Conservation (phyloP, 768 basidiomycete species). For the Trametes gibbosa region DNA sequence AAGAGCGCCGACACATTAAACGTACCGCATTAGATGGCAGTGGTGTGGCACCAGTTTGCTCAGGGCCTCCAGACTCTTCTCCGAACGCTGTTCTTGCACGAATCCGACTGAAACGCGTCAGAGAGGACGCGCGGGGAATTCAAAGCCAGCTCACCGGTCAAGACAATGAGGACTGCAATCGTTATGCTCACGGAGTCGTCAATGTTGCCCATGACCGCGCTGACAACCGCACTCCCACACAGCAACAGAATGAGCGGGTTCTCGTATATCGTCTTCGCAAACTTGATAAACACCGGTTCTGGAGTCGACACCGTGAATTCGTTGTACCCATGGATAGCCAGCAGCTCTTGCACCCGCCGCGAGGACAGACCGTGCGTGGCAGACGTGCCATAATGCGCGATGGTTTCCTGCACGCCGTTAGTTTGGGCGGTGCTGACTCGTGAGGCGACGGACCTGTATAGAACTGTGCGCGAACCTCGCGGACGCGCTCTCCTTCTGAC, state of each 20-base stretch:
- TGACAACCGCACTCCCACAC: slow-evolving; percentile 86
- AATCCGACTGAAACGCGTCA: slow-evolving; percentile 68
- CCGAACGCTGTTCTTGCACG: slow-evolving; percentile 92
- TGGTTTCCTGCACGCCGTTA: slow-evolving; percentile 56
- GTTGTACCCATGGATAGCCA: slow-evolving; percentile 80
- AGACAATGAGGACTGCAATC: slow-evolving; percentile 86
- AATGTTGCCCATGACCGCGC: slow-evolving; percentile 90
- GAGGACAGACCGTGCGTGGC: slow-evolving; percentile 58
- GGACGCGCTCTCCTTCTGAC: slow-evolving; percentile 50
- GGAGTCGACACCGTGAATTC: slow-evolving; percentile 86
- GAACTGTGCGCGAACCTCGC: slow-evolving; percentile 65
- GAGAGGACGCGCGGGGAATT: background rate
- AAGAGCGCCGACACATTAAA: background rate
- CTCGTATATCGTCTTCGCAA: slow-evolving; percentile 94
- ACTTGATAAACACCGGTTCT: slow-evolving; percentile 82
- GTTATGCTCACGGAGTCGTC: slow-evolving; percentile 95
- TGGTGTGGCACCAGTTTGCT: slow-evolving; percentile 98
- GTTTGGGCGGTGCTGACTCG: background rate
- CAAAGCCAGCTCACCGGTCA: slow-evolving; percentile 66
- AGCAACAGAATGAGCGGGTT: slow-evolving; percentile 88
- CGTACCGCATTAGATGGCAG: slow-evolving; percentile 79
- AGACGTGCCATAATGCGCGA: slow-evolving; percentile 68
- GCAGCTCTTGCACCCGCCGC: slow-evolving; percentile 59
- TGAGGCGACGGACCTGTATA: slow-evolving; percentile 50
- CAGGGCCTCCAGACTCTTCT: slow-evolving; percentile 90